Percentiles rank a stretch among this genome's conserved stretches.
Evolutionary conservation across 768 basidiomycete species (phyloP).

Genomic region (Rhodotorula paludigena): DNA sequence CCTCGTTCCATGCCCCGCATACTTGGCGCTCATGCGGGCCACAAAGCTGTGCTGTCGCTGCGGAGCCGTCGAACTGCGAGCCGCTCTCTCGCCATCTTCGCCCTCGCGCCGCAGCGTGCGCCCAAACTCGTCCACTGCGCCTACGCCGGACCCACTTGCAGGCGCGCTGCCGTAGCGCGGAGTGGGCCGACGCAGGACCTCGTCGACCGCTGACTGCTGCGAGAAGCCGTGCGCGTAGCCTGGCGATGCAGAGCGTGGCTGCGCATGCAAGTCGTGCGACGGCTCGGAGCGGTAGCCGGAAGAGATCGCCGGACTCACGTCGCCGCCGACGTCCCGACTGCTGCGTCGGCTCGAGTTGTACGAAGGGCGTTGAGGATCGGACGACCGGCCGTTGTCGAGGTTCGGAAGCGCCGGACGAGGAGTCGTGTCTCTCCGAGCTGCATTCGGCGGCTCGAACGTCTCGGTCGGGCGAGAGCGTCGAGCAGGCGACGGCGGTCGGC

Average conservation of each 20-base stretch:
- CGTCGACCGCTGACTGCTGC: background rate
- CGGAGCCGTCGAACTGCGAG: background rate
- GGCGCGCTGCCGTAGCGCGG: background rate
- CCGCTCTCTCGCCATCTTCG: background rate
- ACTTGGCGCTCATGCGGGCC: slow-evolving; percentile 33
- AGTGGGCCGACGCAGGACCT: background rate
- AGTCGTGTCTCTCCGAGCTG: too few relatives aligned
- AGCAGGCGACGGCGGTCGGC: too few relatives aligned
- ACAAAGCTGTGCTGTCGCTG: slow-evolving; percentile 32
- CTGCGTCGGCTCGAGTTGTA: too few relatives aligned
- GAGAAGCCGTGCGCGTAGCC: background rate
- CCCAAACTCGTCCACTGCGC: too few relatives aligned
- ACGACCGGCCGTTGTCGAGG: too few relatives aligned
- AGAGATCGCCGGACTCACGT: too few relatives aligned
- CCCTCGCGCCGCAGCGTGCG: background rate
- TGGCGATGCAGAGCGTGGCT: slow-evolving; percentile 5
- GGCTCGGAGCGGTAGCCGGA: too few relatives aligned
- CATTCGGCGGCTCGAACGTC: background rate
- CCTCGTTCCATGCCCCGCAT: too few relatives aligned
- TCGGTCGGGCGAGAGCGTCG: background rate
- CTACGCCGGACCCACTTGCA: background rate
- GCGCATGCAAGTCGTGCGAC: background rate
- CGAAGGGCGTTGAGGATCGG: too few relatives aligned
- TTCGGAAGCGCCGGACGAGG: too few relatives aligned
- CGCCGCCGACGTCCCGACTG: too few relatives aligned